Evolutionary conservation across 768 basidiomycete species (phyloP).

Genomic region (Rhodotorula paludigena): DNA sequence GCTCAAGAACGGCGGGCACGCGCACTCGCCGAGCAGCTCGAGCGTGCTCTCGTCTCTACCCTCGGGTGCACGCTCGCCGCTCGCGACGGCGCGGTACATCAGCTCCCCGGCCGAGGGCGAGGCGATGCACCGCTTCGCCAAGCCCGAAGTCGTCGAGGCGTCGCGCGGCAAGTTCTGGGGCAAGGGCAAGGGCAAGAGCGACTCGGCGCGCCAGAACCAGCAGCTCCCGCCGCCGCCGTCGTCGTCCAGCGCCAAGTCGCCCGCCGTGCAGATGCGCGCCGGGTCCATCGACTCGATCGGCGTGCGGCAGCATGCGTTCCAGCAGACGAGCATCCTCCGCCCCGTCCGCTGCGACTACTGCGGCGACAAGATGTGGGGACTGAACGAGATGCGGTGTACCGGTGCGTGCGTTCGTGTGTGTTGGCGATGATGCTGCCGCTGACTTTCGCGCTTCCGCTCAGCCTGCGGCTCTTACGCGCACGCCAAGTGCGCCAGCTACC

Average conservation of each 20-base stretch:
- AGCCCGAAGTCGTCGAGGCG: slow-evolving; percentile 42
- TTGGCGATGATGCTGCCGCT: too few species aligned
- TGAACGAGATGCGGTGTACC: slow-evolving; percentile 45
- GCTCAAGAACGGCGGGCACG: slow-evolving; percentile 40
- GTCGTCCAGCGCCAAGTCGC: slow-evolving; percentile 14
- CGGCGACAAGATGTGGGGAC: slow-evolving; percentile 97
- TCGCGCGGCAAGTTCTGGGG: slow-evolving; percentile 47
- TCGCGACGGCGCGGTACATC: slow-evolving; percentile 24
- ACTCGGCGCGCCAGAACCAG: slow-evolving; percentile 2
- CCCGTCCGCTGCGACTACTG: slow-evolving; percentile 93
- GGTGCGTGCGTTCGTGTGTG: slow-evolving; percentile 66
- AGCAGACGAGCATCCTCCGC: slow-evolving; percentile 77
- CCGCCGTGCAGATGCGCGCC: slow-evolving; percentile 4
- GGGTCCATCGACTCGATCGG: slow-evolving; percentile 30
- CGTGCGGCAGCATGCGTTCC: slow-evolving; percentile 71
- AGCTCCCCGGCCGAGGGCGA: slow-evolving; percentile 24
- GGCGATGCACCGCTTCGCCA: slow-evolving; percentile 16
- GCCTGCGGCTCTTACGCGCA: slow-evolving; percentile 83
- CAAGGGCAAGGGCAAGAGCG: slow-evolving; percentile 31
- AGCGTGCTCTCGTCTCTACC: slow-evolving; percentile 5
- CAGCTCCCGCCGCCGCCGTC: slow-evolving; percentile 13
- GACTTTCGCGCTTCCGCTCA: slow-evolving; percentile 45
- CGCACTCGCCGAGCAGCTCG: slow-evolving; percentile 39
- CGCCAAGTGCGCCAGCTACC: slow-evolving; percentile 60
- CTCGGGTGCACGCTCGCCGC: slow-evolving; percentile 26